phyloP scores from a whole-genome alignment of 2,329 filamentous ascomycete genomes.

The Sarocladium oryzae region DNA sequence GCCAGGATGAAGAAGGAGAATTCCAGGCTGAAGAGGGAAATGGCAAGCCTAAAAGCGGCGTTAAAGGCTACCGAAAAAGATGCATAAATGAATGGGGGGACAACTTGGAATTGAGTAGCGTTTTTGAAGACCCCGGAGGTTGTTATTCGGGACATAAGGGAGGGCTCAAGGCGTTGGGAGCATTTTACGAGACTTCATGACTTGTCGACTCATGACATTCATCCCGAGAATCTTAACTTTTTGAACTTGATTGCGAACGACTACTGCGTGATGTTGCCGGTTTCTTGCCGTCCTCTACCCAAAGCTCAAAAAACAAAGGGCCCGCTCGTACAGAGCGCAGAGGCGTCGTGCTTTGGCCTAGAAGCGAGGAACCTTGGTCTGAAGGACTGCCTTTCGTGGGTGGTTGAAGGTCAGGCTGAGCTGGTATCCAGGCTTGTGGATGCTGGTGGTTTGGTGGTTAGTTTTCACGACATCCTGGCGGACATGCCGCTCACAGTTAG shows the following conservation, averaged over 20 bases:
- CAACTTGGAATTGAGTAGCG: slow-evolving; percentile 11
- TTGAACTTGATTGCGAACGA: not conserved
- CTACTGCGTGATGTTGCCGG: not conserved
- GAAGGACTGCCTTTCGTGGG: slow-evolving; percentile 10
- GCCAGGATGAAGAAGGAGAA: slow-evolving; percentile 80
- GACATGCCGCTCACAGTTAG: no score
- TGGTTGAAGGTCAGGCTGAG: slow-evolving; percentile 40
- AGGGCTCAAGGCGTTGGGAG: slow-evolving; percentile 10
- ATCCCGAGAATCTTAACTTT: not conserved
- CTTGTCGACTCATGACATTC: not conserved
- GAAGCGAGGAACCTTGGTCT: not conserved
- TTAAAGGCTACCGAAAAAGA: slow-evolving; percentile 38
- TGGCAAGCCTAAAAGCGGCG: slow-evolving; percentile 59
- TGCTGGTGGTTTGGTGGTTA: slow-evolving; percentile 40
- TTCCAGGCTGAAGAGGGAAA: slow-evolving; percentile 72
- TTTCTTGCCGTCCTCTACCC: slow-evolving; percentile 43
- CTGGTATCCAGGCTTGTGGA: slow-evolving; percentile 56
- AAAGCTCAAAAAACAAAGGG: slow-evolving; percentile 58
- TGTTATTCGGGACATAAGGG: slow-evolving; percentile 15
- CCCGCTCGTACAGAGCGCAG: slow-evolving; percentile 50
- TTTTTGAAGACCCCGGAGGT: slow-evolving; percentile 15
- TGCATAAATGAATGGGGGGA: slow-evolving; percentile 10
- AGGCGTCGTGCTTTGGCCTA: slow-evolving; percentile 26
- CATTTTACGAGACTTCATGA: not conserved
- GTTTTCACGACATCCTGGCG: no score